These are phyloP conservation scores for Mrakiaceae sp. DNA, from an alignment of 1,284 basidiomycete genomes.

Conservation along the genomic window DNA sequence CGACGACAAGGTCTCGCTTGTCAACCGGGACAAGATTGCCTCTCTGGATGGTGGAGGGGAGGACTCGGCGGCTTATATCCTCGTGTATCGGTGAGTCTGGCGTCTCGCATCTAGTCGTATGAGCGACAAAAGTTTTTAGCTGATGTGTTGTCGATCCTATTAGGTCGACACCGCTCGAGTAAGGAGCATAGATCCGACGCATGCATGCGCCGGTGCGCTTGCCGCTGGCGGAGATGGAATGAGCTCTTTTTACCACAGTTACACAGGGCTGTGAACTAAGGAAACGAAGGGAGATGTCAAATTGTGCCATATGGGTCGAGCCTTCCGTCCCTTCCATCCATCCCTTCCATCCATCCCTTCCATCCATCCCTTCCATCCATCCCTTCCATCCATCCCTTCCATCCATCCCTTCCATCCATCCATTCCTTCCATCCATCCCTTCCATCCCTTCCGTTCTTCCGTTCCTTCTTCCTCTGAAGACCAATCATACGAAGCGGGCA, in stretches of 20 bases:
- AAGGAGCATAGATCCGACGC: not conserved
- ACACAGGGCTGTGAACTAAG: not conserved
- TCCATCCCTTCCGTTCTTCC: not conserved
- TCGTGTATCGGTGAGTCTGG: constrained; percentile 55
- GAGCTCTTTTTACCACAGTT: not conserved
- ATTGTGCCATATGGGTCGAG: not conserved
- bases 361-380: not conserved
- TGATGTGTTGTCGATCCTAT: too few relatives aligned
- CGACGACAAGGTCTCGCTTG: constrained; percentile 67
- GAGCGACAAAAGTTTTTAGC: too few relatives aligned
- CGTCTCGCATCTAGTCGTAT: not conserved
- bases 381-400: not conserved
- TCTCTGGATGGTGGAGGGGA: constrained; percentile 75
- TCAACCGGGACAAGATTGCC: constrained; percentile 62
- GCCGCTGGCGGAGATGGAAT: not conserved
- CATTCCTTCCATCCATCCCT: not conserved
- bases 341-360: not conserved
- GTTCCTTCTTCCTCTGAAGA: constrained; percentile 20
- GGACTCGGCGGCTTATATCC: constrained; percentile 71
- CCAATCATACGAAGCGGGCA: too few relatives aligned
- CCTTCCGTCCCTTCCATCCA: not conserved
- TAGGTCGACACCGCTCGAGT: constrained; percentile 9
- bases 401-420: not conserved
- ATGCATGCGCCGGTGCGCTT: too few relatives aligned
- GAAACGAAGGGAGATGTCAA: not conserved